A percentile compares a stretch with the other conserved stretches of the same genome.
phyloP scores from a whole-genome alignment of 495 filamentous ascomycete genomes.

The Trichoderma virens region DNA sequence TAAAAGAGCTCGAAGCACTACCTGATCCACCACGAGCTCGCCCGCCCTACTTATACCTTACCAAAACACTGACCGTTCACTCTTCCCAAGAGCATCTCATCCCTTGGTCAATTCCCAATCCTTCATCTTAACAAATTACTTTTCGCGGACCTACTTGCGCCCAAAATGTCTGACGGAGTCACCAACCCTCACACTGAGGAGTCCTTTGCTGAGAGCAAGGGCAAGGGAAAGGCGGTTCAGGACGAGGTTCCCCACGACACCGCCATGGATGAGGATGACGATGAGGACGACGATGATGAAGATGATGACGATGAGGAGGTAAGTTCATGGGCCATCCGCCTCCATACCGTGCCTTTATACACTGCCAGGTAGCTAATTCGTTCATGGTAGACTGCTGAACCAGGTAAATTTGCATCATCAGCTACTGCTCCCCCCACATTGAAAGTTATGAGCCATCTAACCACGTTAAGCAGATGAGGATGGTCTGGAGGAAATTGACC shows the following conservation, averaged over 20 bases:
- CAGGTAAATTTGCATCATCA: slow-evolving; percentile 44
- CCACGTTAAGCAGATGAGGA: slow-evolving; percentile 47
- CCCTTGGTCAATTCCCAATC: background rate
- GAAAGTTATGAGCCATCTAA: background rate
- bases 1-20: slow-evolving; percentile 11
- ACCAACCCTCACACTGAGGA: slow-evolving; percentile 20
- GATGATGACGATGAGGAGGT: slow-evolving; percentile 53
- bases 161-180: slow-evolving; percentile 24
- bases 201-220: slow-evolving; percentile 28
- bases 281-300: slow-evolving; percentile 55
- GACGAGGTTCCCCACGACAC: slow-evolving; percentile 44
- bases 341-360: background rate
- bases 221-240: slow-evolving; percentile 54
- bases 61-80: slow-evolving; percentile 13
- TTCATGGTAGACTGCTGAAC: slow-evolving; percentile 26
- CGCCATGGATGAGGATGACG: slow-evolving; percentile 62
- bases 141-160: slow-evolving; percentile 27
- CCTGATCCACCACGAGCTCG: slow-evolving; percentile 12
- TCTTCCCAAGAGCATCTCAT: background rate
- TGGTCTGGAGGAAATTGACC: slow-evolving; percentile 82
- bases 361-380: slow-evolving; percentile 20
- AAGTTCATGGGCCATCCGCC: slow-evolving; percentile 17
- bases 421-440: background rate
- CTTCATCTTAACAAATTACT: slow-evolving; percentile 11
- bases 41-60: slow-evolving; percentile 4